Conservation (phyloP, 2,329 filamentous ascomycete species). For the Graphium sp. region DNA sequence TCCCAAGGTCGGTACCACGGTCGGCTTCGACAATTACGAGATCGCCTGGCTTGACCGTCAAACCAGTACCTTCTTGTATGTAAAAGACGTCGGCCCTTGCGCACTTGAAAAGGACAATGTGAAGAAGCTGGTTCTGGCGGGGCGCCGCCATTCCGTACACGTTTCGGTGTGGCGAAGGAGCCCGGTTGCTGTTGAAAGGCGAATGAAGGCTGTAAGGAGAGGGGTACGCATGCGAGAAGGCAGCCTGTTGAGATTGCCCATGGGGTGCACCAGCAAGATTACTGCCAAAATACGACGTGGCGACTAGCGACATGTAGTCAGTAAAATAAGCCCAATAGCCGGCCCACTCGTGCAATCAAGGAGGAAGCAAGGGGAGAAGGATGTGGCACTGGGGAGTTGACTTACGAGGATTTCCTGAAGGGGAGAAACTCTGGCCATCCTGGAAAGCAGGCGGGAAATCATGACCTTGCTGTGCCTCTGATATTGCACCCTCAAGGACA, state of each 20-base stretch:
- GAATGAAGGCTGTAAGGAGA: slow-evolving; percentile 27
- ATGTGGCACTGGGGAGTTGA: too few relatives aligned
- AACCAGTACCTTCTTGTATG: slow-evolving; percentile 84
- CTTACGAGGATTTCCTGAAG: too few relatives aligned
- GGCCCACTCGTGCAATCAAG: too few relatives aligned
- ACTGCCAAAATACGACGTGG: slow-evolving; percentile 1
- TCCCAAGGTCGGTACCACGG: slow-evolving; percentile 86
- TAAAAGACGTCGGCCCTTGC: slow-evolving; percentile 92
- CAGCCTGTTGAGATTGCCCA: slow-evolving; percentile 6
- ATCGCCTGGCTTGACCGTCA: slow-evolving; percentile 80
- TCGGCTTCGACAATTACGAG: slow-evolving; percentile 96
- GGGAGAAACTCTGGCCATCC: slow-evolving; percentile 21
- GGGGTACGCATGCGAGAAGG: slow-evolving; percentile 22
- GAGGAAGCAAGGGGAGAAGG: too few relatives aligned
- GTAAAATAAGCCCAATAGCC: too few relatives aligned
- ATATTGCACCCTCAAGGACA: slow-evolving; percentile 24
- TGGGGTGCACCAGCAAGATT: slow-evolving; percentile 12
- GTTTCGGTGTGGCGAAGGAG: slow-evolving; percentile 43
- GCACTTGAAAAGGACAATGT: slow-evolving; percentile 94
- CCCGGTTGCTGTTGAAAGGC: slow-evolving; percentile 22
- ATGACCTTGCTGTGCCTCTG: slow-evolving; percentile 24
- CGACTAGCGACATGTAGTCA: too few relatives aligned
- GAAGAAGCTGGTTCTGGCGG: slow-evolving; percentile 54
- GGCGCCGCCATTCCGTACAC: slow-evolving; percentile 45
- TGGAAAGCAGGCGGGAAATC: slow-evolving; percentile 23